phyloP scores from a whole-genome alignment of 306 rosid genomes.

The barrel medic (Medicago truncatula) region DNA sequence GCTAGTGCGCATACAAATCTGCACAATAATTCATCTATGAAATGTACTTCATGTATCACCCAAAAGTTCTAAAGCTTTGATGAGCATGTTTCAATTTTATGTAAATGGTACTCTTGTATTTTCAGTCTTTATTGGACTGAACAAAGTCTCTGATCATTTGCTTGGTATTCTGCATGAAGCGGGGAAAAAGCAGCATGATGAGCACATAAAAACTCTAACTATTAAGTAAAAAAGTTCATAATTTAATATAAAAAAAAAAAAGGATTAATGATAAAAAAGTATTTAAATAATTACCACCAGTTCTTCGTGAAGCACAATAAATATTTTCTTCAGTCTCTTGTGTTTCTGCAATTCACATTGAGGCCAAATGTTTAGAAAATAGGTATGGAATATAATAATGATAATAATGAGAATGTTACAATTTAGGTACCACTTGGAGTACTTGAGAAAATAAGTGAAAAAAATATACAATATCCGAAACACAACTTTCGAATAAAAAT shows the following conservation, averaged over 20 bases:
- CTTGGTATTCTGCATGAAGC: constrained; percentile 73
- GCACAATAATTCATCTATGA: constrained; percentile 23
- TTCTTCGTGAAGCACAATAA: constrained; percentile 86
- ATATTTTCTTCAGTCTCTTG: constrained; percentile 84
- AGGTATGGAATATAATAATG: constrained; percentile 5
- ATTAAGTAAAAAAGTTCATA: neutral
- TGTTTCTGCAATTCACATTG: constrained; percentile 76
- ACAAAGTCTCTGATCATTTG: constrained; percentile 73
- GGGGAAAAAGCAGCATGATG: constrained; percentile 24
- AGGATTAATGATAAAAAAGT: constrained; percentile 21
- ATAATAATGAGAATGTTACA: constrained; percentile 12
- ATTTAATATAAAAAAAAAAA: neutral
- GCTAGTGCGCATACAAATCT: no score
- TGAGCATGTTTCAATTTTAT: no score
- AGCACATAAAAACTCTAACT: constrained; percentile 15
- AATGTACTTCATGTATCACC: neutral
- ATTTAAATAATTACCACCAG: constrained; percentile 63
- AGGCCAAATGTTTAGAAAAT: constrained; percentile 31
- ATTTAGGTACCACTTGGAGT: constrained; percentile 24
- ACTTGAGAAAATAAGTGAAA: neutral
- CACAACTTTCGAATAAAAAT: constrained; percentile 15
- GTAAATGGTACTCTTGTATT: constrained; percentile 14
- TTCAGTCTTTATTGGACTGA: constrained; percentile 53
- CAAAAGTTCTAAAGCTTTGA: no score
- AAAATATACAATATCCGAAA: constrained; percentile 10